Base-by-base conservation (phyloP, 208 protist species). In the Tritrichomonas musculus region DNA sequence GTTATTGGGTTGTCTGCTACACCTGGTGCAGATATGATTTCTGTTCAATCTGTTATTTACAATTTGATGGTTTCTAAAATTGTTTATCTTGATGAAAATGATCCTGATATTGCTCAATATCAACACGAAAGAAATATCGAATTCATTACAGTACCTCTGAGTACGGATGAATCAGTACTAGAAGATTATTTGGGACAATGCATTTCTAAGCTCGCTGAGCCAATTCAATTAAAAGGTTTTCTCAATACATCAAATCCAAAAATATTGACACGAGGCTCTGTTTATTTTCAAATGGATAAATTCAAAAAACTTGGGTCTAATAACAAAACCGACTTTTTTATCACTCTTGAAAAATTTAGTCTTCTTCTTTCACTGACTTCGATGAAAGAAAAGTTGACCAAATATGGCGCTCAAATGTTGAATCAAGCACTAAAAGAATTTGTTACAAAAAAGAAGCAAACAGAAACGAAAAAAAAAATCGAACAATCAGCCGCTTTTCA, bases 1-100 rank as follows among this genome's bases (percentile, higher is more conserved):
- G 64, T 95, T 55, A 49, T 96, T 53, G 95, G 92, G 25, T 92
- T 96, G 57, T 94, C 93, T 49, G 95, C 95, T 9, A 96, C 95
- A 27, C 95, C 95, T 25, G 95, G 95, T 33, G 47, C n/a, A 14
- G 57, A 94, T 69, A 33, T 92, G 20, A 11, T 17, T 30, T 44
- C 8, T 9, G 72, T 95, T 47, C 93, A 96, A 75, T 49, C 33
- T 39, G 36, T 96, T 92, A 93, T 94, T 49, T 82, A 94, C 30
- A 84, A 93, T 44, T 64, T 95, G 9, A 75, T 72, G 75, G 93
- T 94, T 5, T 53, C n/a, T 33, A 64, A 93, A 93, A 44, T 94
- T 25, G 9, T 66, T 53, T 84, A 88, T 39, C 77, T 49, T 39
- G 49, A 92, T 66, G 49, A 88, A 25, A 55, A 93, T 33, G 65